Evolutionary conservation across 345 rosid species (phyloP), one percentile per base, ranked within the genome.

Genomic region (Dipteronia dyeriana): DNA sequence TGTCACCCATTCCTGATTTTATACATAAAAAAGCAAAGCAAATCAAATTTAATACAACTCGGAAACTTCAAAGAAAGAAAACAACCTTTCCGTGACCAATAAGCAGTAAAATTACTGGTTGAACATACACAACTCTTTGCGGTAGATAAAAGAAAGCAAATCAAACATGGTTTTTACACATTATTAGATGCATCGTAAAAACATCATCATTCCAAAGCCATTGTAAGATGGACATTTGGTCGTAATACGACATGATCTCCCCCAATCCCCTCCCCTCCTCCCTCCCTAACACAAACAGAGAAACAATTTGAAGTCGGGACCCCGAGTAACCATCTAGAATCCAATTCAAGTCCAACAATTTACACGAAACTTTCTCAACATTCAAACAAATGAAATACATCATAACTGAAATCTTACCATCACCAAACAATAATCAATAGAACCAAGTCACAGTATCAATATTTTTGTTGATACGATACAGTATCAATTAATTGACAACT

Each of bases 1-100:
- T 94, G 86, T 89, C 97, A 70, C 98, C 97, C 99, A 95, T 90
- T 70, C 29, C 75, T 79, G 31, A 25, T 17, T 17, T 67, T 14
- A 72, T 2, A 62, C 29, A 66, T 65, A 54, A 10, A 76, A 47
- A 56, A 9, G 6, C 70, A 59, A 59, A 66, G 64, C 59, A 38
- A 47, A 66, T 65, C 70, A 57, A 47, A 68, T 68, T 68, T 71
- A 72, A 62, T 19, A 76, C 8, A 13, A 65, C 29, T n/a, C n/a
- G 70, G 5, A 59, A 7, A 20, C 26, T 43, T 64, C 11, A 49
- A 43, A 20, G 63, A 49, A 57, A 17, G 7, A 25, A 62, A 41
- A 72, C 25, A 74, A 39, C 5, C 5, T 13, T 66, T 26, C 20
- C 19, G 1, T 17, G 14, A 29, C 13, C 12, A 22, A 26, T n/a